Conservation (phyloP, 805 yeast species). For the Pichia insulana region DNA sequence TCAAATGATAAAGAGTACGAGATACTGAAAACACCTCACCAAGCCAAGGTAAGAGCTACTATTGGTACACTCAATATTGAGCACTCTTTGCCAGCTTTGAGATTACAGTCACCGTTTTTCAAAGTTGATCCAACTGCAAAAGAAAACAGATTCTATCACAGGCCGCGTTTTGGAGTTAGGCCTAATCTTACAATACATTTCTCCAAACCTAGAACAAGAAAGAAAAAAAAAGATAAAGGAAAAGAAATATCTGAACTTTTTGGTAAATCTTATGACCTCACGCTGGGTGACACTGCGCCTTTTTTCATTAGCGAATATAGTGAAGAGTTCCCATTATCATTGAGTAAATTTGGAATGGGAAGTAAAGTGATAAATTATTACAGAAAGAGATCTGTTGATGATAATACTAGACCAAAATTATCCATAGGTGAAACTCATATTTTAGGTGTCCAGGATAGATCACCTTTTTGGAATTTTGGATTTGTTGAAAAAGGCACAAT, state of each 20-base stretch:
- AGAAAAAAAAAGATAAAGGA: slow-evolving; percentile 84
- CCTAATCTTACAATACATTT: slow-evolving; percentile 74
- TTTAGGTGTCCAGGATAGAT: slow-evolving; percentile 88
- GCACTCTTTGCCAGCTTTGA: slow-evolving; percentile 79
- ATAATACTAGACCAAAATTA: slow-evolving; percentile 76
- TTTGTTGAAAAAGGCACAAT: slow-evolving; percentile 90
- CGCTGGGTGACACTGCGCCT: slow-evolving; percentile 75
- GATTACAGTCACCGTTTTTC: slow-evolving; percentile 86
- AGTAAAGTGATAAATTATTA: slow-evolving; percentile 88
- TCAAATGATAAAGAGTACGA: slow-evolving; percentile 89
- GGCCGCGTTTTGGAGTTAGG: slow-evolving; percentile 65
- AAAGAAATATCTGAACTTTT: slow-evolving; percentile 71
- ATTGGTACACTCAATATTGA: slow-evolving; percentile 86
- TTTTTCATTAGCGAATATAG: slow-evolving; percentile 79
- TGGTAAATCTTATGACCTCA: slow-evolving; percentile 60
- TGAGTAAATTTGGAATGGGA: slow-evolving; percentile 93
- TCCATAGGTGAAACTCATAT: slow-evolving; percentile 93
- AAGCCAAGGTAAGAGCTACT: slow-evolving; percentile 85
- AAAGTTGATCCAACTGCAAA: slow-evolving; percentile 63
- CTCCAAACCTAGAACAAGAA: slow-evolving; percentile 65
- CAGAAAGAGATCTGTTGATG: slow-evolving; percentile 74
- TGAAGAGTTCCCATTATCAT: slow-evolving; percentile 76
- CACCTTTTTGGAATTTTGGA: slow-evolving; percentile 98
- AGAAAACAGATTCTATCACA: slow-evolving; percentile 70
- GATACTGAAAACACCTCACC: slow-evolving; percentile 73